Evolutionary conservation across 805 yeast species (phyloP).

Genomic region (Clavispora carvajalis): DNA sequence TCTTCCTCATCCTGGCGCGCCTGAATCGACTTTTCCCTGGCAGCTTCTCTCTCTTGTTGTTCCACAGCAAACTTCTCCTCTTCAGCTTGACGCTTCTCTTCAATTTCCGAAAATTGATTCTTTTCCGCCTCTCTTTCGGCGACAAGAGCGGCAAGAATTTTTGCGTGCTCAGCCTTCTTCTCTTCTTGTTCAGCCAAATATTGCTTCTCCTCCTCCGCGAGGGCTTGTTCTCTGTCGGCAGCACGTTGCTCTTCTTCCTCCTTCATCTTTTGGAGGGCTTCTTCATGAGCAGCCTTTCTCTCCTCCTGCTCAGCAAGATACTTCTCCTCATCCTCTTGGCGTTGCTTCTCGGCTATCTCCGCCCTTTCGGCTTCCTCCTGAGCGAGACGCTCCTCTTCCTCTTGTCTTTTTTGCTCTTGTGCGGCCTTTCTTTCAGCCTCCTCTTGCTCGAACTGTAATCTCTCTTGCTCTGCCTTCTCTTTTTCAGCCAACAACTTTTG

Average conservation of each 20-base stretch:
- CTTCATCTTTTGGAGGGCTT: conserved; percentile 10
- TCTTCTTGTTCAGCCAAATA: conserved; percentile 23
- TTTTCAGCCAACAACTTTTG: conserved; percentile 11
- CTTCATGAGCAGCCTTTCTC: conserved; percentile 12
- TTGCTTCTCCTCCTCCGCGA: conserved; percentile 7
- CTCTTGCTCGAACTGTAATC: conserved; percentile 9
- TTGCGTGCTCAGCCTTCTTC: conserved; percentile 27
- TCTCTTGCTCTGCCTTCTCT: conserved; percentile 8
- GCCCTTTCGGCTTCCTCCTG: conserved; percentile 9
- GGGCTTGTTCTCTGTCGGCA: conserved; percentile 1
- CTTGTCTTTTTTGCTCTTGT: conserved; percentile 7
- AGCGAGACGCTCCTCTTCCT: conserved; percentile 7
- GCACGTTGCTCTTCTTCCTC: conserved; percentile 7
- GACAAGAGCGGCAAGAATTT: conserved; percentile 4
- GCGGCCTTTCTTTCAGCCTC: conserved; percentile 5
- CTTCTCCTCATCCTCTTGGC: conserved; percentile 23
- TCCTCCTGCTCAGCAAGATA: conserved; percentile 20
- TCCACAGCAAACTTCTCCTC: neutral
- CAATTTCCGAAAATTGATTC: neutral
- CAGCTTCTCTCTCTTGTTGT: neutral
- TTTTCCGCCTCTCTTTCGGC: conserved; percentile 30
- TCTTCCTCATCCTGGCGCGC: neutral
- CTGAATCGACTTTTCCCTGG: neutral
- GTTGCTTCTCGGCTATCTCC: conserved; percentile 10
- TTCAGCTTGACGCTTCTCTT: neutral